Evolutionary conservation across 2,329 filamentous ascomycete genomes (phyloP).

Genomic region (Mycosphaerella arachidis): DNA sequence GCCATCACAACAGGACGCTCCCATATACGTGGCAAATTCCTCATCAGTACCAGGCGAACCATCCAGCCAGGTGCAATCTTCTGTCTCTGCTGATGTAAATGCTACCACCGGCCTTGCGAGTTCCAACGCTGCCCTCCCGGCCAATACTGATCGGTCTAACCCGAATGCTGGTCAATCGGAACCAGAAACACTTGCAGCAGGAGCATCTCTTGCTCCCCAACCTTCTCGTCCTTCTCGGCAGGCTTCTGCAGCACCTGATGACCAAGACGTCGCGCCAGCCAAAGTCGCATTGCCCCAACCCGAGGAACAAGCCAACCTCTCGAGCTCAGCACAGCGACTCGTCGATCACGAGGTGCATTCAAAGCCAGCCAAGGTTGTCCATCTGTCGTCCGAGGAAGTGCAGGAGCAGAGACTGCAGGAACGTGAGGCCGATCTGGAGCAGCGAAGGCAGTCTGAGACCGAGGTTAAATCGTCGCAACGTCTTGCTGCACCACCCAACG

Average conservation of each 20-base stretch:
- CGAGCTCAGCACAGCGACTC: slow-evolving; percentile 20
- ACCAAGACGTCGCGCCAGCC: slow-evolving; percentile 10
- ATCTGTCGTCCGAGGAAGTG: slow-evolving; percentile 48
- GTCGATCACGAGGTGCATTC: slow-evolving; percentile 22
- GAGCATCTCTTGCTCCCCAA: neutral
- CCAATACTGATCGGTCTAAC: slow-evolving; percentile 9
- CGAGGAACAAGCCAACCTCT: slow-evolving; percentile 27
- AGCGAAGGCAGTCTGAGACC: slow-evolving; percentile 37
- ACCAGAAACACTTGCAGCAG: neutral
- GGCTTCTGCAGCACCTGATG: slow-evolving; percentile 9
- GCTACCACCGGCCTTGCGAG: slow-evolving; percentile 17
- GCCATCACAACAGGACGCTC: slow-evolving; percentile 23
- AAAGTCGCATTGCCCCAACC: slow-evolving; percentile 24
- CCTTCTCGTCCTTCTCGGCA: slow-evolving; percentile 1
- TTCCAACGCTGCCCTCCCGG: slow-evolving; percentile 4
- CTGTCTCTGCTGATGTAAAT: slow-evolving; percentile 12
- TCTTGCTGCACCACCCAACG: slow-evolving; percentile 17
- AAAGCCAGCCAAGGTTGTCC: slow-evolving; percentile 38
- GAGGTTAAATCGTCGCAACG: slow-evolving; percentile 34
- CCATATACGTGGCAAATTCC: slow-evolving; percentile 28
- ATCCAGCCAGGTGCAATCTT: slow-evolving; percentile 4
- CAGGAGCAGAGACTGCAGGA: slow-evolving; percentile 46
- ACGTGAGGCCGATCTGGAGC: slow-evolving; percentile 36
- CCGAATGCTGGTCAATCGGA: slow-evolving; percentile 5
- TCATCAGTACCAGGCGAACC: slow-evolving; percentile 14